A percentile compares a stretch with the other conserved stretches of the same genome.
phyloP scores from a whole-genome alignment of 2,329 filamentous ascomycete species.

The Elsinoe arachidis region DNA sequence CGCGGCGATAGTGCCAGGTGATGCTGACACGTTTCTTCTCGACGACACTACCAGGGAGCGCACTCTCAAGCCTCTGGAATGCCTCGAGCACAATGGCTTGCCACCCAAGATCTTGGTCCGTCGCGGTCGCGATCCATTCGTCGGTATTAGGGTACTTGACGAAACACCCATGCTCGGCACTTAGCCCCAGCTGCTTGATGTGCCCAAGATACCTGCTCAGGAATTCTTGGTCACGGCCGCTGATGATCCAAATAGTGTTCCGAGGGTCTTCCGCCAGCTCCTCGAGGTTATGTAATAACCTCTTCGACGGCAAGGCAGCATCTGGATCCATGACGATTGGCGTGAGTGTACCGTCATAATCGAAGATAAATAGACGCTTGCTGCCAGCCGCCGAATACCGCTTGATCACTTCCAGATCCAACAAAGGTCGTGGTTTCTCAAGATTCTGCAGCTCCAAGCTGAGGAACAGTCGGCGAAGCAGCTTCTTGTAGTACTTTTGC shows the following conservation, averaged over 20 bases:
- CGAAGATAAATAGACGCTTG: constrained; percentile 92
- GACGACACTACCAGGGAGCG: constrained; percentile 83
- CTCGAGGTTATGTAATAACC: constrained; percentile 70
- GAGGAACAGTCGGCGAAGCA: constrained; percentile 67
- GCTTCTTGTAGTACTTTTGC: constrained; percentile 73
- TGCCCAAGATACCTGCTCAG: constrained; percentile 86
- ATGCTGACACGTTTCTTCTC: constrained; percentile 89
- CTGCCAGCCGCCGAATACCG: constrained; percentile 61
- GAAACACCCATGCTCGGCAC: constrained; percentile 94
- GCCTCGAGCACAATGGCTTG: constrained; percentile 73
- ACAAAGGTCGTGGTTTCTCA: constrained; percentile 66
- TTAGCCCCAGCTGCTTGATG: constrained; percentile 81
- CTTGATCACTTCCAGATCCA: constrained; percentile 64
- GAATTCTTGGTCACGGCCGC: constrained; percentile 86
- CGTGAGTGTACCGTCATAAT: constrained; percentile 95
- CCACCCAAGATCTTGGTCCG: constrained; percentile 85
- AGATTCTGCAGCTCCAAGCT: constrained; percentile 72
- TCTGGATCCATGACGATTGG: constrained; percentile 89
- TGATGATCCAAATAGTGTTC: constrained; percentile 98
- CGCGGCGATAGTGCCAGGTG: constrained; percentile 94
- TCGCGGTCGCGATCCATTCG: constrained; percentile 82
- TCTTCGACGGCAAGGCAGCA: constrained; percentile 77
- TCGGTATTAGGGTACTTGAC: constrained; percentile 69
- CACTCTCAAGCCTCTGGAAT: constrained; percentile 83
- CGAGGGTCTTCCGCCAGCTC: constrained; percentile 67